These are phyloP conservation scores for Poteriospumella lacustris DNA, from an alignment of 108 stramenopile genomes.

Conservation along the genomic window DNA sequence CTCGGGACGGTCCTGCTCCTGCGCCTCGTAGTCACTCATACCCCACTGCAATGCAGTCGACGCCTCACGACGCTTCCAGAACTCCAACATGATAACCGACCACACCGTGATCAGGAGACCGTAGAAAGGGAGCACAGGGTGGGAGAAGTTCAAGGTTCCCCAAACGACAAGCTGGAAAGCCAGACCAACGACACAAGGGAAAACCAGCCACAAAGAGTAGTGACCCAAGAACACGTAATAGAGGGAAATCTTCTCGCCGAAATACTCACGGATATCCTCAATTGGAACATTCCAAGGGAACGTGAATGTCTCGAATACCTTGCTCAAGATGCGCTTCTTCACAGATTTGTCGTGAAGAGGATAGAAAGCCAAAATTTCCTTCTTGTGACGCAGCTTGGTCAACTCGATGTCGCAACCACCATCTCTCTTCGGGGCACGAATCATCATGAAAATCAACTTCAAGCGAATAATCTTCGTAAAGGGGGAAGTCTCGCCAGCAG, in stretches of 20 bases:
- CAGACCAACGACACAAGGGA: slow-evolving; percentile 32
- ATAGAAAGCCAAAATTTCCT: slow-evolving; percentile 36
- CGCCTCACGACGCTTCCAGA: slow-evolving; percentile 76
- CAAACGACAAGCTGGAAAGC: slow-evolving; percentile 28
- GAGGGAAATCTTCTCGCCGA: slow-evolving; percentile 43
- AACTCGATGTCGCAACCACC: slow-evolving; percentile 35
- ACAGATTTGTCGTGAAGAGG: slow-evolving; percentile 38
- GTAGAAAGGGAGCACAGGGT: slow-evolving; percentile 29
- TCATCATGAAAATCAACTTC: slow-evolving; percentile 33
- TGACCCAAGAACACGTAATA: slow-evolving; percentile 42
- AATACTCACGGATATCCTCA: slow-evolving; percentile 38
- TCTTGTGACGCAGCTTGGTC: slow-evolving; percentile 35
- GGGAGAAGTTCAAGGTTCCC: slow-evolving; percentile 17
- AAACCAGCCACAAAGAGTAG: slow-evolving; percentile 37
- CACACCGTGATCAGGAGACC: slow-evolving; percentile 75
- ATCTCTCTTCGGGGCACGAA: slow-evolving; percentile 10
- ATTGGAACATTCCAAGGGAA: slow-evolving; percentile 41
- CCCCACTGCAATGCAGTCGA: slow-evolving; percentile 79
- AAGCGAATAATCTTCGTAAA: slow-evolving; percentile 18
- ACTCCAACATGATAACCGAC: slow-evolving; percentile 80
- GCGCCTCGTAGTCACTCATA: slow-evolving; percentile 77
- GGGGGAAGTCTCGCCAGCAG: not conserved
- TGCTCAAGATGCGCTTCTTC: slow-evolving; percentile 21
- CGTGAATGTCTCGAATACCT: slow-evolving; percentile 28
- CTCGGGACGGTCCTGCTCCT: slow-evolving; percentile 81